Base-by-base conservation (phyloP, 2,329 filamentous ascomycete genomes). In the Aspergillus vadensis region DNA sequence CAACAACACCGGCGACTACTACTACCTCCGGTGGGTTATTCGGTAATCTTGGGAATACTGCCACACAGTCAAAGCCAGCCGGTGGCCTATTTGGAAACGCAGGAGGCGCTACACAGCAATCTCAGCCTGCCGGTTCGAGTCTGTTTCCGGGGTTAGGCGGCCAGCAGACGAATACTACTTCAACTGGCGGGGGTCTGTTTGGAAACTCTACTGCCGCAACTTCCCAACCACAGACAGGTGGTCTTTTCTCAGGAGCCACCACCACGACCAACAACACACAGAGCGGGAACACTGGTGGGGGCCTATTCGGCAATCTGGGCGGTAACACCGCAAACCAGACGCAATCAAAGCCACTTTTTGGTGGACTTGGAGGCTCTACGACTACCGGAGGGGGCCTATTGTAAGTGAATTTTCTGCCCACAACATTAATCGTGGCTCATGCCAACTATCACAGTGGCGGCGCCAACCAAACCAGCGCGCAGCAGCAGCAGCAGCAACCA, bases 401-500 rank as follows among this genome's bases (percentile, higher is more conserved):
- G 76, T 77, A 67, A 75, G 74, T 67, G 41, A 47, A 4, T 15
- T 12, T 55, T 4, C 50, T 52, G 7, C 27, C 6, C 14, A 21
- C 14, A 41, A 9, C 14, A n/a, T n/a, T 52, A 27, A 43, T 51
- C 19, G 39, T 17, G 38, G 12, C 39, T 50, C 55, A 52, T 23
- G 43, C 6, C 23, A 12, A 53, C 52, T 43, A 48, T 63, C 48
- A 23, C 39, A 65, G 57, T 55, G 70, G 72, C 23, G 67, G 70
- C 36, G 64, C 61, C 39, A 62, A 60, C 38, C 69, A 73, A 48
- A 69, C 55, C 57, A 69, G 61, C 43, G 66, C 67, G 32, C 71
- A 77, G 55, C 73, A 73, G 58, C 68, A 71, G 57, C 79, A 82
- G 36, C 71, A 76, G 51, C 79, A 82, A 54, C 82, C 85, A 65